Conservation (phyloP, 2,329 filamentous ascomycete genomes). For the Sporothrix humicola region DNA sequence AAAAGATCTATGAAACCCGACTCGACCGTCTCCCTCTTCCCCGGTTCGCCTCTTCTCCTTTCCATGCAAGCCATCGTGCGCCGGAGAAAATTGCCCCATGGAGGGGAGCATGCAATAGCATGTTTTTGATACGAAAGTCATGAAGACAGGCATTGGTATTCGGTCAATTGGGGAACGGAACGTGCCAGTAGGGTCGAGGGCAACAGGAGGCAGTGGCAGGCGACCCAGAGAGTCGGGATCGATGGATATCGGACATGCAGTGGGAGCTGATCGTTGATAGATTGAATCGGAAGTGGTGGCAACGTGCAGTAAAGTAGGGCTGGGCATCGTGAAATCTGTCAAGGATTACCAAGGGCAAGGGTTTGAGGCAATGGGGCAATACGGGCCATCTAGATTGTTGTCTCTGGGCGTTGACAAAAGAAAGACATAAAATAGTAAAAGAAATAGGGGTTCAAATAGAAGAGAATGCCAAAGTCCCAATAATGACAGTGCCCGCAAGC, state of each 20-base stretch:
- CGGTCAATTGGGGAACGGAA: too few species aligned
- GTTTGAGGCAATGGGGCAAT: not conserved
- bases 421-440: not conserved
- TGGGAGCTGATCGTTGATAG: not conserved
- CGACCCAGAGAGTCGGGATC: slow-evolving; percentile 13
- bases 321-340: not conserved
- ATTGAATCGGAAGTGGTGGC: slow-evolving; percentile 14
- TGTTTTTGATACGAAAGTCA: not conserved
- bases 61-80: not conserved
- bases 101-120: not conserved
- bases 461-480: too few species aligned
- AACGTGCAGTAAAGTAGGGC: slow-evolving; percentile 21
- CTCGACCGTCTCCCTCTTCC: not conserved
- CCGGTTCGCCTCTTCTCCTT: not conserved
- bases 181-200: not conserved
- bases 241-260: slow-evolving; percentile 6
- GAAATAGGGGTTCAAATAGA: too few species aligned
- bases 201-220: not conserved
- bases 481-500: too few species aligned
- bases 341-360: not conserved
- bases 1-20: not conserved
- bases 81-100: not conserved
- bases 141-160: not conserved
- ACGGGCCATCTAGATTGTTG: too few species aligned
- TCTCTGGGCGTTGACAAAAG: not conserved